Base-by-base conservation (phyloP, 805 yeast species). In the Kodamaea kaohsiungensis region DNA sequence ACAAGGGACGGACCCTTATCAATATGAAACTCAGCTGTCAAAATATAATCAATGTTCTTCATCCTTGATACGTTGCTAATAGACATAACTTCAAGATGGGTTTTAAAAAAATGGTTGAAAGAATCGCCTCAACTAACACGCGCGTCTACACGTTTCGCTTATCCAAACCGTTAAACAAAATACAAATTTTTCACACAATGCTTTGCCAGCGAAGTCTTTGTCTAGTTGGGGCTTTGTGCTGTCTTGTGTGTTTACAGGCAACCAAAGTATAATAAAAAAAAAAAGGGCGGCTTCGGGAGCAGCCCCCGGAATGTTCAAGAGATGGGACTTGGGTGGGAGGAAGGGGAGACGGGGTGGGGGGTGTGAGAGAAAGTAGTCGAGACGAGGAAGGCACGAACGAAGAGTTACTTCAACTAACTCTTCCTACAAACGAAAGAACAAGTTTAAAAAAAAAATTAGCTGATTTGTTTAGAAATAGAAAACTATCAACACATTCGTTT, bases 11-110 rank as follows among this genome's bases (percentile, higher is more conserved):
- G 86, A 0, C 97, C 97, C 52, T 83, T 76, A 61, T 82, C 86
- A 58, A 86, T 83, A 65, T 91, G 95, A 66, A 91, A 91, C 69
- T 88, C 92, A 1, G 93, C 88, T 5, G 91, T 78, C 33, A 90
- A 61, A 18, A 87, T 77, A 62, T 77, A 86, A 51, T 81, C 81
- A 13, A 82, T 80, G 60, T 83, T 80, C 22, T 53, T 53, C 60
- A 58, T 55, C 48, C 30, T 27, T 19, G 45, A 40, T 16, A 40
- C 17, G 45, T 16, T 15, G 19, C 45, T 40, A 8, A 5, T 40
- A 16, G 19, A 40, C 45, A 40, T 30, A 30, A 30, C 35, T 30
- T 30, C 35, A 30, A 30, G 35, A 30, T 30, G 35, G 35, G 35
- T 5, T 30, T 27, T 9, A 30, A 30, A 30, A 30, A 40, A 40